These are phyloP conservation scores for Pseudotsuga menziesii DNA, from an alignment of 75 land plant species.

Conservation along the genomic window DNA sequence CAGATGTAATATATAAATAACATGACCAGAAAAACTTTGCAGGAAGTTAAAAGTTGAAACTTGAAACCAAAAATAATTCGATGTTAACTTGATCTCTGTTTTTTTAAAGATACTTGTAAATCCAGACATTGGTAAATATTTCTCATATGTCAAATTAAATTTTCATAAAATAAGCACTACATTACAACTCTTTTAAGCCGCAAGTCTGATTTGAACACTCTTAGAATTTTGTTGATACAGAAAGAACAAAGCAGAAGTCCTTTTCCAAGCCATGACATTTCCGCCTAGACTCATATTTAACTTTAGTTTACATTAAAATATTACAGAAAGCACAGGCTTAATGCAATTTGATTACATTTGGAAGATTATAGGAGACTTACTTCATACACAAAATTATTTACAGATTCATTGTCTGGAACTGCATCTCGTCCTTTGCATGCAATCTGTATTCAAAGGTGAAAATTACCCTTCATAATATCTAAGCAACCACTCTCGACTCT, in stretches of 20 bases:
- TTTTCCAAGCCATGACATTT: neutral
- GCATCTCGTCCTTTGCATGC: slow-evolving; percentile 88
- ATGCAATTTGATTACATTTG: neutral
- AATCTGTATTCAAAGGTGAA: slow-evolving; percentile 42
- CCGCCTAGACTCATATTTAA: neutral
- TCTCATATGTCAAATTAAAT: neutral
- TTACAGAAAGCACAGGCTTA: neutral
- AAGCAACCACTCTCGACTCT: too few species aligned
- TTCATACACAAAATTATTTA: slow-evolving; percentile 82
- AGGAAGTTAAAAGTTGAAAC: neutral
- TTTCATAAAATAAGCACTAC: neutral
- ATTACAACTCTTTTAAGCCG: neutral
- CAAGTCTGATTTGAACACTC: neutral
- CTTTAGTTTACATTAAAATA: neutral
- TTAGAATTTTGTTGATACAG: neutral
- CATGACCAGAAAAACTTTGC: neutral
- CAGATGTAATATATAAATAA: neutral
- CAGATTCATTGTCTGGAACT: slow-evolving; percentile 89
- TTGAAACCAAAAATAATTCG: too few species aligned
- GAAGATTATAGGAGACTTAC: slow-evolving; percentile 27
- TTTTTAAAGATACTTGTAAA: too few species aligned
- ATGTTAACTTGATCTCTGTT: too few species aligned
- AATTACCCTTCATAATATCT: neutral
- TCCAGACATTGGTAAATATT: too few species aligned
- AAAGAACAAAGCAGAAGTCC: neutral